Percentiles rank a stretch among this genome's conserved stretches.
These are phyloP conservation scores for Hypomyces perniciosus DNA, from an alignment of 2,329 filamentous ascomycete species.

Conservation along the genomic window DNA sequence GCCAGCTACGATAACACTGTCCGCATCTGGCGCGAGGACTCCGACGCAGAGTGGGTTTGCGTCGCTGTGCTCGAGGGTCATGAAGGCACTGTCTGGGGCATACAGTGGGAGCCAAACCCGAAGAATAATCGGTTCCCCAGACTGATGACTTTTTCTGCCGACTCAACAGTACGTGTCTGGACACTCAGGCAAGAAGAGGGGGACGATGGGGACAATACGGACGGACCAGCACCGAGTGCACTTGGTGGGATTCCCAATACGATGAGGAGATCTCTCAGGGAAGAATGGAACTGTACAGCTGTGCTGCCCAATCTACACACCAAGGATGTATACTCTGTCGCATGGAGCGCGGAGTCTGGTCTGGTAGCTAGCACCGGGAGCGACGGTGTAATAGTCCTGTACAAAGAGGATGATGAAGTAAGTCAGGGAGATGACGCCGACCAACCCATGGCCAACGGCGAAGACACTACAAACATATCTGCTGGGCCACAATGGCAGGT, in stretches of 20 bases:
- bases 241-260: constrained; percentile 76
- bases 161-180: constrained; percentile 77
- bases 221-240: constrained; percentile 29
- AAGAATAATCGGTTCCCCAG: constrained; percentile 46
- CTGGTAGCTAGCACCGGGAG: constrained; percentile 83
- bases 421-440: constrained; percentile 22
- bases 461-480: neutral
- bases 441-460: constrained; percentile 22
- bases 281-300: constrained; percentile 76
- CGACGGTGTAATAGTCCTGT: constrained; percentile 76
- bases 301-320: constrained; percentile 71
- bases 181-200: constrained; percentile 51
- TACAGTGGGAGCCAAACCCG: constrained; percentile 60
- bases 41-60: constrained; percentile 86
- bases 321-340: constrained; percentile 74
- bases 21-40: constrained; percentile 81
- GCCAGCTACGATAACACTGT: constrained; percentile 94
- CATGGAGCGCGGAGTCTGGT: constrained; percentile 75
- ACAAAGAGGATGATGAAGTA: constrained; percentile 51
- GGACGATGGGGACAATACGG: constrained; percentile 31
- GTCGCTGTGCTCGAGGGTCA: constrained; percentile 78
- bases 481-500: constrained; percentile 53
- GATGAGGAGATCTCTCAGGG: constrained; percentile 70
- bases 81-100: constrained; percentile 79
- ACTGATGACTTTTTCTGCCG: constrained; percentile 79